Conservation (phyloP, 2,329 filamentous ascomycete species). For the Talaromyces sp. region DNA sequence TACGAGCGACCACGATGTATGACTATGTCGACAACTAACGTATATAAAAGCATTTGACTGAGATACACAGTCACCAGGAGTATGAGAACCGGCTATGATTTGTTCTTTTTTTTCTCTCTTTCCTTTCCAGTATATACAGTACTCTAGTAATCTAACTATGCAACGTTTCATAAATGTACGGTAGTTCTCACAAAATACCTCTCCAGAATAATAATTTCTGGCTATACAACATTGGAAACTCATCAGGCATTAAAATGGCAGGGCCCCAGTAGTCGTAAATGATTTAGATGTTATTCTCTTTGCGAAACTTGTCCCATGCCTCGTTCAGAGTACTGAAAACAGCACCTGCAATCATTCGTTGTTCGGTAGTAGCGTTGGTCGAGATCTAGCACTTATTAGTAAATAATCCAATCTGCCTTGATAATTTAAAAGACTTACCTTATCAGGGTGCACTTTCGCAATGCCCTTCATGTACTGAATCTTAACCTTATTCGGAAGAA, state of each 20-base stretch:
- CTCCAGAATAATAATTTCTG: neutral
- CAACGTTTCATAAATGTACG: neutral
- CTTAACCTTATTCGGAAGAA: constrained; percentile 93
- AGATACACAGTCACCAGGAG: neutral
- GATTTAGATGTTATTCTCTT: constrained; percentile 53
- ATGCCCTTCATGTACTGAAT: constrained; percentile 99
- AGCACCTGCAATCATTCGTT: constrained; percentile 62
- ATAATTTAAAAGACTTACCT: constrained; percentile 53
- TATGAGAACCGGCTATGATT: neutral
- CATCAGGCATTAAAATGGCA: neutral
- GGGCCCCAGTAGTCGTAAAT: neutral
- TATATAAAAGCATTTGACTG: neutral
- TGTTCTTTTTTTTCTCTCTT: neutral
- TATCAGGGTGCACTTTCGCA: constrained; percentile 96
- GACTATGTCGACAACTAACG: constrained; percentile 6
- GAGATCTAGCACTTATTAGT: constrained; percentile 47
- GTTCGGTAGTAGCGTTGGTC: constrained; percentile 61
- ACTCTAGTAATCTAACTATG: neutral
- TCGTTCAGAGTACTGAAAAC: constrained; percentile 64
- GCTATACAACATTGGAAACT: neutral
- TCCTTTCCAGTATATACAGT: neutral
- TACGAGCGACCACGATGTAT: neutral
- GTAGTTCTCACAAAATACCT: neutral
- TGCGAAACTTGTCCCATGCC: constrained; percentile 65
- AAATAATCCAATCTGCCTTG: neutral